Conservation (phyloP, 2,329 filamentous ascomycete species). For the Aplosporella prunicola region DNA sequence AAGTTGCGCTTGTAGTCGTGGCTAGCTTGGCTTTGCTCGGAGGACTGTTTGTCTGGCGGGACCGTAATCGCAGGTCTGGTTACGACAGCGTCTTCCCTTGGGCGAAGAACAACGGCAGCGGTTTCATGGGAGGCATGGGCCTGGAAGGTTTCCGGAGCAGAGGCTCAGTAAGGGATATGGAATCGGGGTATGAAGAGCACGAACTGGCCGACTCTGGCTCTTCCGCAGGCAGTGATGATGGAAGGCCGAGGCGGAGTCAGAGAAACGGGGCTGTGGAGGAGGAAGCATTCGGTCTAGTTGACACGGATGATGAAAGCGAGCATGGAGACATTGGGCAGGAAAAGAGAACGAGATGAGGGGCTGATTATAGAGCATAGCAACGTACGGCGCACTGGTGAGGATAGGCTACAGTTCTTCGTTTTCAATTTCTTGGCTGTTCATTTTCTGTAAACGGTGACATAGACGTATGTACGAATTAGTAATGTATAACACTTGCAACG, state of each 20-base stretch:
- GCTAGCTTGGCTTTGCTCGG: conserved; percentile 62
- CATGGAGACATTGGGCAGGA: neutral
- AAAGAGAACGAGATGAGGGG: conserved; percentile 4
- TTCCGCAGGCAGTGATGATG: conserved; percentile 14
- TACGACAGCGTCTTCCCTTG: conserved; percentile 33
- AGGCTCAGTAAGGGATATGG: conserved; percentile 40
- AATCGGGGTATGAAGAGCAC: conserved; percentile 53
- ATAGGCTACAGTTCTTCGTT: too few species aligned
- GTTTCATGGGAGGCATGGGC: conserved; percentile 36
- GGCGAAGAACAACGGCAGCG: conserved; percentile 28
- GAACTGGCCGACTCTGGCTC: conserved; percentile 48
- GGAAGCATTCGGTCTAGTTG: conserved; percentile 15
- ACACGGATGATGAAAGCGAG: conserved; percentile 9
- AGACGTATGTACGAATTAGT: too few species aligned
- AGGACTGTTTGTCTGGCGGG: conserved; percentile 60
- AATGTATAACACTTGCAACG: too few species aligned
- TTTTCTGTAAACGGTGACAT: too few species aligned
- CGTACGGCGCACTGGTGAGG: too few species aligned
- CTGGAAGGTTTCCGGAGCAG: conserved; percentile 41
- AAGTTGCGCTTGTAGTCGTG: conserved; percentile 75
- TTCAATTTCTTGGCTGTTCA: too few species aligned
- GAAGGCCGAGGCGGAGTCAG: conserved; percentile 16
- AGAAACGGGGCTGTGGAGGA: conserved; percentile 25
- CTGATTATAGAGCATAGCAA: too few species aligned
- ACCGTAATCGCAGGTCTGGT: conserved; percentile 37